phyloP scores from a whole-genome alignment of 805 yeast species.

The Candida alai region DNA sequence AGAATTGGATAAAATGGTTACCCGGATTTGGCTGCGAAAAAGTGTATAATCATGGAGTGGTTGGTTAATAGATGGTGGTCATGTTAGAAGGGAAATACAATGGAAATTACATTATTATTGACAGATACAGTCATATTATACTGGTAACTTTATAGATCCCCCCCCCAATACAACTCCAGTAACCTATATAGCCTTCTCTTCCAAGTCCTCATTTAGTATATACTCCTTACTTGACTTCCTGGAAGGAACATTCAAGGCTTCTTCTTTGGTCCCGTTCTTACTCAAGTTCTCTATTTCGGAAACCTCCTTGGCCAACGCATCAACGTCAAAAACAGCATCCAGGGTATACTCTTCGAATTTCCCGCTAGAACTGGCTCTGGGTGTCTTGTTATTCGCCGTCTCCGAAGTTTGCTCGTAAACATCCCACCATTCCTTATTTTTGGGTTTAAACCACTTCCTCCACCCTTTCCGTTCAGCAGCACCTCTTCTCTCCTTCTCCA shows the following conservation, averaged over 20 bases:
- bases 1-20: too few relatives aligned
- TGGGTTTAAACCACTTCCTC: constrained; percentile 46
- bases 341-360: constrained; percentile 2
- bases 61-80: too few relatives aligned
- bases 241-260: constrained; percentile 3
- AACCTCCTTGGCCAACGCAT: constrained; percentile 41
- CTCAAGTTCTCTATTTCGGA: constrained; percentile 40
- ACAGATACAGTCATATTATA: too few relatives aligned
- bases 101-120: too few relatives aligned
- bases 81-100: too few relatives aligned
- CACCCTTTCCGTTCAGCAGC: constrained; percentile 37
- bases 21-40: too few relatives aligned
- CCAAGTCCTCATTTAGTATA: constrained; percentile 21
- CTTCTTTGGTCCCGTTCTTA: too few relatives aligned
- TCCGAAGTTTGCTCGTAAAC: constrained; percentile 34
- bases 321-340: constrained; percentile 41
- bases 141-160: too few relatives aligned
- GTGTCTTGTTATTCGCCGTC: constrained; percentile 3
- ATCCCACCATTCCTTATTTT: constrained; percentile 58
- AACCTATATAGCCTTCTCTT: too few relatives aligned
- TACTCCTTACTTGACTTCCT: too few relatives aligned
- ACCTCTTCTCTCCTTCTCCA: constrained; percentile 41
- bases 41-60: too few relatives aligned
- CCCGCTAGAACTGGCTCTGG: not conserved
- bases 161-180: too few relatives aligned